Evolutionary conservation across 1,284 basidiomycete species (phyloP).

Genomic region (Hemileia vastatrix): DNA sequence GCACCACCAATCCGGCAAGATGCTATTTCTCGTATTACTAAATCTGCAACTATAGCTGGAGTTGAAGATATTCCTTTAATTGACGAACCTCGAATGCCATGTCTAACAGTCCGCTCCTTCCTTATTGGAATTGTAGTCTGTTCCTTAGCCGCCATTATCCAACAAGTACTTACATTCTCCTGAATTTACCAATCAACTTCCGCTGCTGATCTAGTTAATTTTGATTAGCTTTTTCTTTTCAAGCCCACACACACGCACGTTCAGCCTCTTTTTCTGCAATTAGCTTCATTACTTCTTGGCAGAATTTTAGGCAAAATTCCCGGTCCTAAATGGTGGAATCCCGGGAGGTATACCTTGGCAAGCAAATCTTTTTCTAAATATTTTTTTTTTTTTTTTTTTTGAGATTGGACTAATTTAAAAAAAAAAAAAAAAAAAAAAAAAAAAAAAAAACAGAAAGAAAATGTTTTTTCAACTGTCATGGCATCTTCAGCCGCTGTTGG

Average conservation of each 20-base stretch:
- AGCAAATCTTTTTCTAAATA: not conserved
- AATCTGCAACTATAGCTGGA: no score
- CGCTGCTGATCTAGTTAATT: not conserved
- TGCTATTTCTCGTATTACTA: no score
- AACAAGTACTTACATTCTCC: constrained; percentile 15
- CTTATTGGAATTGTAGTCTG: constrained; percentile 20
- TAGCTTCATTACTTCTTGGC: constrained; percentile 14
- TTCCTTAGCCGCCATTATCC: constrained; percentile 18
- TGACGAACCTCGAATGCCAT: constrained; percentile 21
- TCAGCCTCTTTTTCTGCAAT: constrained; percentile 21
- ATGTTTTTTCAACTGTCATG: constrained; percentile 17
- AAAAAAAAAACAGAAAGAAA: constrained; percentile 10
- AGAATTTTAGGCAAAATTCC: constrained; percentile 18
- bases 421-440: not conserved
- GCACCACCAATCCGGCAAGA: no score
- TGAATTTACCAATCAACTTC: not conserved
- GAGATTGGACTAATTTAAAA: not conserved
- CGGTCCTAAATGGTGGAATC: constrained; percentile 22
- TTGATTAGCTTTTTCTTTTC: not conserved
- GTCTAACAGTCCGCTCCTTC: constrained; percentile 10
- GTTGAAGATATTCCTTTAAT: constrained; percentile 19
- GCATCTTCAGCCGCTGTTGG: constrained; percentile 21
- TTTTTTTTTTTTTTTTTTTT: not conserved
- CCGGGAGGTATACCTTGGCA: constrained; percentile 15
- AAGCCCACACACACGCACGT: constrained; percentile 20